phyloP scores from a whole-genome alignment of 768 basidiomycete genomes.

The Chlorophyllum brunneum region DNA sequence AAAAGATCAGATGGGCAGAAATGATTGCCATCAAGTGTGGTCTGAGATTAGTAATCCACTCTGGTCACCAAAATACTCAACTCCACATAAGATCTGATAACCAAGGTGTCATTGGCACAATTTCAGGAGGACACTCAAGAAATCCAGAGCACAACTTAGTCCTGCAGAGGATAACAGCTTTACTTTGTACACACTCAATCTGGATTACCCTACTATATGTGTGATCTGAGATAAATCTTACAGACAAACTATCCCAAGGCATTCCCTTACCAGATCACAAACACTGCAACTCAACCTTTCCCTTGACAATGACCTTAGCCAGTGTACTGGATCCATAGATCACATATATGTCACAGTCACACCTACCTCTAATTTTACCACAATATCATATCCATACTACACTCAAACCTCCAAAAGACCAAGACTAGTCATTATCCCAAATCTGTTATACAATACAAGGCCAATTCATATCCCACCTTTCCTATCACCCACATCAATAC shows the following conservation, averaged over 20 bases:
- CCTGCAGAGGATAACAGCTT: conserved; percentile 11
- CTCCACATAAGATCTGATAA: conserved; percentile 31
- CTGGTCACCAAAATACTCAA: conserved; percentile 17
- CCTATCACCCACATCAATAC: neutral
- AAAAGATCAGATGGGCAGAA: conserved; percentile 25
- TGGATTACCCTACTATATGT: conserved; percentile 7
- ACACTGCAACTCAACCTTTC: neutral
- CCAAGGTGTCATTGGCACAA: conserved; percentile 27
- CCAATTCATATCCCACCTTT: neutral
- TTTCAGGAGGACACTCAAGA: conserved; percentile 15
- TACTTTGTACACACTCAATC: conserved; percentile 3
- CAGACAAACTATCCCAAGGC: conserved; percentile 13
- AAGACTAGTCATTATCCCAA: too few species aligned
- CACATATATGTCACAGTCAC: too few species aligned
- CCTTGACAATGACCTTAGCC: neutral
- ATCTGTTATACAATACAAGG: too few species aligned
- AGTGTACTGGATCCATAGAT: too few species aligned
- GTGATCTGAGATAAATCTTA: conserved; percentile 7
- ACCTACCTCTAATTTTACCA: too few species aligned
- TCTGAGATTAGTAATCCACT: neutral
- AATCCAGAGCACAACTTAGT: conserved; percentile 18
- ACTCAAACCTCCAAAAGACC: too few species aligned
- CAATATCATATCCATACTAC: too few species aligned
- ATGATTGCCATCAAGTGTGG: conserved; percentile 24
- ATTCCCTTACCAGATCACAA: neutral